Percentiles rank a stretch among this genome's conserved stretches.
Evolutionary conservation across 2,329 filamentous ascomycete species (phyloP).

Genomic region (Colletotrichum tabaci): DNA sequence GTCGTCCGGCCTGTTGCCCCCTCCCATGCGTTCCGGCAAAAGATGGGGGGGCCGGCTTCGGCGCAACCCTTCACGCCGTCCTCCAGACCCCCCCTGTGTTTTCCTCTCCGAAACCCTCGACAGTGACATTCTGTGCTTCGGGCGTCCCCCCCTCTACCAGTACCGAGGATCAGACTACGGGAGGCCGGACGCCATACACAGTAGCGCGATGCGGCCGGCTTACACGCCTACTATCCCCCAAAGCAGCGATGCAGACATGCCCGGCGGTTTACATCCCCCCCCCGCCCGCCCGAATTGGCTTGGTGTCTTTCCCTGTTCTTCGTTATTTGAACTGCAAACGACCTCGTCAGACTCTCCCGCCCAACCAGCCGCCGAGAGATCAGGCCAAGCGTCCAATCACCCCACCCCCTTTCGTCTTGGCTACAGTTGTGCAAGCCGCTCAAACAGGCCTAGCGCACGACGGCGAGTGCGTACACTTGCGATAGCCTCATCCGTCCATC

Average conservation of each 20-base stretch:
- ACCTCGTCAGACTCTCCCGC: not conserved
- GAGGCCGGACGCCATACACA: not conserved
- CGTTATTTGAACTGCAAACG: no score
- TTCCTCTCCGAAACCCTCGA: not conserved
- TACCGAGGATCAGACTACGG: not conserved
- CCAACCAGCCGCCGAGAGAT: not conserved
- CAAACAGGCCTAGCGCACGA: slow-evolving; percentile 6
- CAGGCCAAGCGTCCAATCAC: not conserved
- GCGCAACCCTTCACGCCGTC: not conserved
- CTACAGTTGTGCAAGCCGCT: slow-evolving; percentile 11
- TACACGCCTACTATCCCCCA: not conserved
- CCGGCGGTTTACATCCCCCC: slow-evolving; percentile 8
- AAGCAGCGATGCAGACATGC: not conserved
- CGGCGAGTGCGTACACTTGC: slow-evolving; percentile 30
- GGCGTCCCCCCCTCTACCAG: not conserved
- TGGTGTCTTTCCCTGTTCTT: not conserved
- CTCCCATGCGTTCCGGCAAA: not conserved
- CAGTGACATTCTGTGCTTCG: not conserved
- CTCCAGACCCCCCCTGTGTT: not conserved
- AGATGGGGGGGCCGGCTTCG: slow-evolving; percentile 6
- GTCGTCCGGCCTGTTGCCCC: not conserved
- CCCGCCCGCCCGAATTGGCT: not conserved
- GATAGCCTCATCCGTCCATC: slow-evolving; percentile 33
- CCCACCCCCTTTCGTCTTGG: not conserved
- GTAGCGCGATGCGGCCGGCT: slow-evolving; percentile 3